phyloP scores from a whole-genome alignment of 1,139 yeast genomes.

The Arxiozyma bovina region DNA sequence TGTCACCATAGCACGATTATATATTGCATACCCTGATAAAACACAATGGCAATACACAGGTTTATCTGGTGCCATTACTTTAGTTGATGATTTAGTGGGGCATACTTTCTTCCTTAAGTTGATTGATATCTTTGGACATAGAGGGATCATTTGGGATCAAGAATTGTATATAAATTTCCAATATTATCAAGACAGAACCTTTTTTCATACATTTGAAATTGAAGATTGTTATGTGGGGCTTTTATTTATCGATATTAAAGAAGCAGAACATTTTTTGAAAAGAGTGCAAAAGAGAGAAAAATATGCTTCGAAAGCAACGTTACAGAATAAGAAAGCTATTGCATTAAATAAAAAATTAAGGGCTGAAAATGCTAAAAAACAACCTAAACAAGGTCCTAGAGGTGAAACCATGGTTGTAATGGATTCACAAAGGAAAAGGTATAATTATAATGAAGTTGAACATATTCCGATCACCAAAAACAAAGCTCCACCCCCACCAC shows the following conservation, averaged over 20 bases:
- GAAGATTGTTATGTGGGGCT: slow-evolving; percentile 89
- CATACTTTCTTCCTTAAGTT: slow-evolving; percentile 84
- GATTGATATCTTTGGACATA: slow-evolving; percentile 71
- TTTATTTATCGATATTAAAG: slow-evolving; percentile 78
- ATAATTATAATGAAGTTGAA: slow-evolving; percentile 25
- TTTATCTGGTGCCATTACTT: slow-evolving; percentile 71
- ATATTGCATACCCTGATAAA: slow-evolving; percentile 82
- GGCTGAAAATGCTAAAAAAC: slow-evolving; percentile 30
- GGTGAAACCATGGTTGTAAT: slow-evolving; percentile 39
- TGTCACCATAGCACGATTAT: slow-evolving; percentile 83
- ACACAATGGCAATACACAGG: slow-evolving; percentile 84
- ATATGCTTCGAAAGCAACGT: slow-evolving; percentile 78
- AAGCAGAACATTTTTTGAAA: slow-evolving; percentile 78
- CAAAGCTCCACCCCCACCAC: slow-evolving; percentile 47
- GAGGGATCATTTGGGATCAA: slow-evolving; percentile 95
- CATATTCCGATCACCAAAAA: slow-evolving; percentile 28
- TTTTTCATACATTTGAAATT: slow-evolving; percentile 88
- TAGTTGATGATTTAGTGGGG: slow-evolving; percentile 90
- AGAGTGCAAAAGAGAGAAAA: slow-evolving; percentile 68
- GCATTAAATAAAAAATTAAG: slow-evolving; percentile 52
- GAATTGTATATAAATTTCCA: slow-evolving; percentile 82
- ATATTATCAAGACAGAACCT: slow-evolving; percentile 87
- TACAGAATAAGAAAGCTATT: slow-evolving; percentile 77
- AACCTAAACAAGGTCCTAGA: slow-evolving; percentile 55
- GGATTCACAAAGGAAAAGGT: slow-evolving; percentile 28